Evolutionary conservation across 169 alveolate species (phyloP), one percentile per base, ranked within the genome.

Genomic region (Plasmodium blacklocki): DNA sequence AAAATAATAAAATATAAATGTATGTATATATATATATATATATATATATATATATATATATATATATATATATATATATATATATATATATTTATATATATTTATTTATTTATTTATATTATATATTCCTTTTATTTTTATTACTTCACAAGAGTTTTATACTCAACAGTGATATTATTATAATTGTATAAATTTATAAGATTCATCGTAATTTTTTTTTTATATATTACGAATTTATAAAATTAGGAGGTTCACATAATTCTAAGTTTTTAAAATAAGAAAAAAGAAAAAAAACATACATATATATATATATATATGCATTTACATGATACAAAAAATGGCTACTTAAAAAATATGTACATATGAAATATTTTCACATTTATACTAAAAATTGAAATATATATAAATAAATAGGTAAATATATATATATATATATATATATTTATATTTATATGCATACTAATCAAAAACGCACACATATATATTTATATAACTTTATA

Each of bases 111-210:
- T 26, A 26, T 26, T 26, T 26, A 26, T 26, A 2, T 26, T 26
- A 26, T 32, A 32, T 32, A 32, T 32, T 4, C 45, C 9, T 26
- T 12, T 49, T 14, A 12, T 26, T 3, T 26, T 15, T 52, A 43
- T 47, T 67, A 80, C 90, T 80, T 80, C 70, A 80, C 19, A 60
- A 67, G 73, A 8, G 23, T 18, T 66, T 80, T 80, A 32, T 80
- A 80, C 2, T 80, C 90, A 39, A 26, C 60, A 4, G 83, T 67
- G 4, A 68, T 15, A 29, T 21, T 60, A 21, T 18, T 58, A 56
- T 68, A 71, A 29, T 80, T 21, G 39, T 21, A 58, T 39, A 80
- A 72, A 45, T 80, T 59, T 71, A 39, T 32, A 5, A 80, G 58
- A 19, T 66, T 72, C 90, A 80, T 80, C 4, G 18, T 45, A 43